These are phyloP conservation scores for Peronospora destructor DNA, from an alignment of 352 stramenopile genomes.

Conservation along the genomic window DNA sequence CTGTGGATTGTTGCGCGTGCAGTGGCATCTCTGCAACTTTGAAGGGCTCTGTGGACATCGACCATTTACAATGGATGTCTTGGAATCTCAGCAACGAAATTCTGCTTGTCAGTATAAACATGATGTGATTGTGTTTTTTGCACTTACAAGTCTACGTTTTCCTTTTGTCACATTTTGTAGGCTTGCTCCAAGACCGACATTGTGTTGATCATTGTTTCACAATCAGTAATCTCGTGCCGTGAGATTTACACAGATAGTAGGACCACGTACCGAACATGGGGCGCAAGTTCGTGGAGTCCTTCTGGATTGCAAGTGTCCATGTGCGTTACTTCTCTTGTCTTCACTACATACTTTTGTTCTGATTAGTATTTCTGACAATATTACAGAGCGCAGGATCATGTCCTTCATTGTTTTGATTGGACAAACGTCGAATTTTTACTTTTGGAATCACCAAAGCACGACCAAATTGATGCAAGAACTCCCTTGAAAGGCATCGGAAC, in stretches of 20 bases:
- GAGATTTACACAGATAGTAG: constrained; percentile 10
- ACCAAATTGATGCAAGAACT: constrained; percentile 16
- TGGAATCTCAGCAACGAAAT: constrained; percentile 33
- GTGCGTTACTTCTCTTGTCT: constrained; percentile 16
- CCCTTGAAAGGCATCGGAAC: constrained; percentile 4
- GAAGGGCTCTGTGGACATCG: constrained; percentile 10
- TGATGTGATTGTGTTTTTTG: neutral
- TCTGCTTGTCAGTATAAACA: constrained; percentile 24
- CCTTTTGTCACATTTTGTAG: constrained; percentile 14
- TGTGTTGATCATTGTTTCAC: constrained; percentile 20
- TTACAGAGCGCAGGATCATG: constrained; percentile 16
- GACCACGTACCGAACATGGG: constrained; percentile 13
- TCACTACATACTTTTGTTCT: neutral
- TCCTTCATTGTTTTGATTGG: constrained; percentile 30
- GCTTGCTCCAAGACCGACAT: constrained; percentile 29
- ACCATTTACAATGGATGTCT: constrained; percentile 22
- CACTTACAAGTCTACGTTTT: constrained; percentile 2
- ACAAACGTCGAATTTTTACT: constrained; percentile 12
- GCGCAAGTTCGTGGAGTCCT: constrained; percentile 37
- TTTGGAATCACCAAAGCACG: constrained; percentile 7
- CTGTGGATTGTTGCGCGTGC: constrained; percentile 1
- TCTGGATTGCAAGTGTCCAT: constrained; percentile 35
- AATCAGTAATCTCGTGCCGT: constrained; percentile 9
- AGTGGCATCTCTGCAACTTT: constrained; percentile 13
- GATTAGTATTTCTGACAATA: constrained; percentile 2